phyloP scores from a whole-genome alignment of 1,284 basidiomycete species.

The Apiotrichum gracile region DNA sequence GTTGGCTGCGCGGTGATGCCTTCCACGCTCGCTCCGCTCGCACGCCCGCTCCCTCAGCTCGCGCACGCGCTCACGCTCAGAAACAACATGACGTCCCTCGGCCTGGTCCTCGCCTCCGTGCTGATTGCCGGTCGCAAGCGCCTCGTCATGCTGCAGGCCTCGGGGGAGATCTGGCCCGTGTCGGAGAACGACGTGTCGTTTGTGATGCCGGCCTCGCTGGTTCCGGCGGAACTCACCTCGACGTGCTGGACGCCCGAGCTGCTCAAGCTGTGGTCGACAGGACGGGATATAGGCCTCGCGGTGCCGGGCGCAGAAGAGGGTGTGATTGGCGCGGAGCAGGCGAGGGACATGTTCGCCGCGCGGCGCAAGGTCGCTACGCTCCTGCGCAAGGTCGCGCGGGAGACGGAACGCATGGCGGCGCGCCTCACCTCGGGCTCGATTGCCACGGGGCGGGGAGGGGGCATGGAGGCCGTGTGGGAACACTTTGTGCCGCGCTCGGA shows the following conservation, averaged over 20 bases:
- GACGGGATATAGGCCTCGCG: conserved; percentile 12
- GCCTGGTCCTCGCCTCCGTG: conserved; percentile 34
- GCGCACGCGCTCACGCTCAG: conserved; percentile 9
- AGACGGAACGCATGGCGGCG: conserved; percentile 37
- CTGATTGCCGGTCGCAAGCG: conserved; percentile 24
- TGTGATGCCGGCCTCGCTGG: conserved; percentile 36
- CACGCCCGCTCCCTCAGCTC: no score
- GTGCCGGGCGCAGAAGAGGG: background rate
- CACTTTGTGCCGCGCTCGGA: conserved; percentile 15
- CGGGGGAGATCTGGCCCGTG: conserved; percentile 41
- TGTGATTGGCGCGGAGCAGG: conserved; percentile 2
- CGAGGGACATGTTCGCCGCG: conserved; percentile 24
- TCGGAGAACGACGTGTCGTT: conserved; percentile 42
- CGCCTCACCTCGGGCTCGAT: conserved; percentile 18
- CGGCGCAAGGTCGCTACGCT: conserved; percentile 32
- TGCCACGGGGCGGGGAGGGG: conserved; percentile 20
- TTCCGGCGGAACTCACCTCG: conserved; percentile 16
- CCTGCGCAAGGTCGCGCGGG: conserved; percentile 31
- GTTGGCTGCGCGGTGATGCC: no score
- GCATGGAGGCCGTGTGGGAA: conserved; percentile 32
- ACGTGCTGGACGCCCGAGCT: conserved; percentile 29
- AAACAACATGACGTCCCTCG: conserved; percentile 23
- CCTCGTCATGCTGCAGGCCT: conserved; percentile 28
- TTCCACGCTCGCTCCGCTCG: no score
- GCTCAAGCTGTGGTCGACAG: conserved; percentile 20